Evolutionary conservation across 768 basidiomycete genomes (phyloP).

Genomic region (Boletus vermiculosoides): DNA sequence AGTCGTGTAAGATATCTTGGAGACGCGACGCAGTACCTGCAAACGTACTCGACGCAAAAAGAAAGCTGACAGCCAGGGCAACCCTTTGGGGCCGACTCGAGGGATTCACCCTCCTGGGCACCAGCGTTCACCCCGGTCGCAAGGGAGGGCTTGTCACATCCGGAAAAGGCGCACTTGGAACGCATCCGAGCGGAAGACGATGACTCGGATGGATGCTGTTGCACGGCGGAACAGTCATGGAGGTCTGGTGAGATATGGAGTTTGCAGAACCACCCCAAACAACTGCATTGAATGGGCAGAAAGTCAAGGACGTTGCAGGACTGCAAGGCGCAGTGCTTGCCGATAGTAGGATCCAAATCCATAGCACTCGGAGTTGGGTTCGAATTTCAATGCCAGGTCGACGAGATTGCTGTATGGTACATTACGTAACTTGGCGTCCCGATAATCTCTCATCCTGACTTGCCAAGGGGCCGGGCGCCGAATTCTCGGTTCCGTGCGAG

Average conservation of each 20-base stretch:
- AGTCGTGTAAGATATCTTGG: slow-evolving; percentile 9
- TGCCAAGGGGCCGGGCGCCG: too few relatives aligned
- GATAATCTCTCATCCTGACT: too few relatives aligned
- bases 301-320: slow-evolving; percentile 69
- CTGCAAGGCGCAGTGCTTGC: slow-evolving; percentile 60
- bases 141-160: slow-evolving; percentile 58
- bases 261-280: slow-evolving; percentile 59
- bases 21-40: not conserved
- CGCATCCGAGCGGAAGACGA: slow-evolving; percentile 25
- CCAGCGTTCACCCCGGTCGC: slow-evolving; percentile 36
- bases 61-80: slow-evolving; percentile 54
- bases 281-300: slow-evolving; percentile 71
- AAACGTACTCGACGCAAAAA: slow-evolving; percentile 63
- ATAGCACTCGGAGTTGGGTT: slow-evolving; percentile 18
- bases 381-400: not conserved
- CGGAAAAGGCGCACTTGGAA: slow-evolving; percentile 48
- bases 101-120: not conserved
- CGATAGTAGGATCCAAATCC: slow-evolving; percentile 52
- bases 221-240: slow-evolving; percentile 51
- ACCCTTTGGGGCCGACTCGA: slow-evolving; percentile 24
- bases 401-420: not conserved
- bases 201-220: not conserved
- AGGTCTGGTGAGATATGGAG: slow-evolving; percentile 56
- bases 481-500: too few relatives aligned
- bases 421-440: not conserved